A percentile compares a stretch with the other conserved stretches of the same genome.
Conservation (phyloP, 1,139 yeast species). For the Yamadazyma atmosphaerica region DNA sequence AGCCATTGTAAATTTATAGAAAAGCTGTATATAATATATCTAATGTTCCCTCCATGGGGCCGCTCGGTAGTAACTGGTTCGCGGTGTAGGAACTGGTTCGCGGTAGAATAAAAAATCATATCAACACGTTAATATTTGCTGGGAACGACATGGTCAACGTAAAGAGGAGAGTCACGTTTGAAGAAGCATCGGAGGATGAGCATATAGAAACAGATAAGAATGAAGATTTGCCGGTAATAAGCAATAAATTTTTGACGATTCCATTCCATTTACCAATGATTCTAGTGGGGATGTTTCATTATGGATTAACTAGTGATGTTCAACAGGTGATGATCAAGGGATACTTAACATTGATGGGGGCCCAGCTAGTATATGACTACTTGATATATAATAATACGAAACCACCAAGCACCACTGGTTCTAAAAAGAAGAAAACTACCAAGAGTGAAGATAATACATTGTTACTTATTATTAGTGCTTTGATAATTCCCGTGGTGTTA, state of each 20-base stretch:
- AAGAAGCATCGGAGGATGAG: slow-evolving; percentile 12
- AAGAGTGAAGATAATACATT: slow-evolving; percentile 28
- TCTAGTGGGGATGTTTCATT: slow-evolving; percentile 36
- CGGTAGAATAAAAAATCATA: too few relatives aligned
- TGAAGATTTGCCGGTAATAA: slow-evolving; percentile 10
- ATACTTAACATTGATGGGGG: slow-evolving; percentile 22
- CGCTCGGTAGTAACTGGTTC: too few relatives aligned
- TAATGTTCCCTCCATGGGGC: too few relatives aligned
- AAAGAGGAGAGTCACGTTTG: slow-evolving; percentile 16
- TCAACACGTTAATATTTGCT: background rate
- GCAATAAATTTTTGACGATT: slow-evolving; percentile 6
- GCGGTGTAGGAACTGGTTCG: too few relatives aligned
- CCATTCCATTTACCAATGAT: slow-evolving; percentile 53
- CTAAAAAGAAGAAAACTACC: slow-evolving; percentile 20
- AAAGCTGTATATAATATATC: background rate
- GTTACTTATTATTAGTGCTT: slow-evolving; percentile 34
- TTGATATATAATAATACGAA: slow-evolving; percentile 12
- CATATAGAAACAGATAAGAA: slow-evolving; percentile 5
- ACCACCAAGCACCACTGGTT: slow-evolving; percentile 1
- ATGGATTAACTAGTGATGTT: slow-evolving; percentile 35
- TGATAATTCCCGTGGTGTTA: slow-evolving; percentile 43
- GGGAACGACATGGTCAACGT: slow-evolving; percentile 3
- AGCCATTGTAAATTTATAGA: slow-evolving; percentile 25
- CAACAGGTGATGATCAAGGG: slow-evolving; percentile 29
- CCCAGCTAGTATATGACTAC: slow-evolving; percentile 31